phyloP scores from a whole-genome alignment of 208 protist genomes.

The Crithidia expoeki region DNA sequence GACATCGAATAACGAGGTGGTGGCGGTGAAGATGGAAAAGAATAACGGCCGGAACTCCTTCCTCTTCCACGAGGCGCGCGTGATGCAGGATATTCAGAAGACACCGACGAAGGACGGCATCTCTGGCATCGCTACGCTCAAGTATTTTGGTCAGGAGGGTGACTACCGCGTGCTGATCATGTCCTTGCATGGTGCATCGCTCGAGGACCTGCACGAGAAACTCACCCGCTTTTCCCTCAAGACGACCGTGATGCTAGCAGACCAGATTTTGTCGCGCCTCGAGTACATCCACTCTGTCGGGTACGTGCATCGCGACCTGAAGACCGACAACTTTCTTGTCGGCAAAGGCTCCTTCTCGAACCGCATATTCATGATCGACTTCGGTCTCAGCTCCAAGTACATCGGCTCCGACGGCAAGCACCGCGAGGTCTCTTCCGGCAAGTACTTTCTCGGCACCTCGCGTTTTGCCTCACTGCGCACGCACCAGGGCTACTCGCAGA shows the following conservation, averaged over 20 bases:
- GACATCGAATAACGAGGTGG: slow-evolving; percentile 57
- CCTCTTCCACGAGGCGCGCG: slow-evolving; percentile 97
- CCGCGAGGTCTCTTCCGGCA: slow-evolving; percentile 81
- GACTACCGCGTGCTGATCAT: slow-evolving; percentile 99
- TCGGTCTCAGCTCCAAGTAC: slow-evolving; percentile 92
- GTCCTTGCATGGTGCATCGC: slow-evolving; percentile 96
- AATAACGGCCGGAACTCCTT: slow-evolving; percentile 93
- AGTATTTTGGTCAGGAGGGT: slow-evolving; percentile 97
- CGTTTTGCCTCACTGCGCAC: slow-evolving; percentile 97
- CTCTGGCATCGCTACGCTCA: slow-evolving; percentile 95
- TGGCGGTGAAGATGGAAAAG: slow-evolving; percentile 84
- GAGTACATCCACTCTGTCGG: slow-evolving; percentile 97
- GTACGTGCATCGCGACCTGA: slow-evolving; percentile 98
- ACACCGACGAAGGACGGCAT: slow-evolving; percentile 46
- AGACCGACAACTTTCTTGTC: slow-evolving; percentile 99
- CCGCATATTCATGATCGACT: slow-evolving; percentile 94
- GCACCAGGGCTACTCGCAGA: slow-evolving; percentile 94
- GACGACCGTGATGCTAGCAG: slow-evolving; percentile 98
- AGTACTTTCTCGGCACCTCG: slow-evolving; percentile 96
- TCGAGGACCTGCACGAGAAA: slow-evolving; percentile 94
- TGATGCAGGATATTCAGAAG: slow-evolving; percentile 90
- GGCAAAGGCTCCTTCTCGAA: slow-evolving; percentile 88
- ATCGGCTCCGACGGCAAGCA: slow-evolving; percentile 59
- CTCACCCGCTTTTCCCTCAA: slow-evolving; percentile 96
- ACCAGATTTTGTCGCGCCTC: slow-evolving; percentile 97